Evolutionary conservation across 306 rosid species (phyloP).

Genomic region (Vigna mungo): DNA sequence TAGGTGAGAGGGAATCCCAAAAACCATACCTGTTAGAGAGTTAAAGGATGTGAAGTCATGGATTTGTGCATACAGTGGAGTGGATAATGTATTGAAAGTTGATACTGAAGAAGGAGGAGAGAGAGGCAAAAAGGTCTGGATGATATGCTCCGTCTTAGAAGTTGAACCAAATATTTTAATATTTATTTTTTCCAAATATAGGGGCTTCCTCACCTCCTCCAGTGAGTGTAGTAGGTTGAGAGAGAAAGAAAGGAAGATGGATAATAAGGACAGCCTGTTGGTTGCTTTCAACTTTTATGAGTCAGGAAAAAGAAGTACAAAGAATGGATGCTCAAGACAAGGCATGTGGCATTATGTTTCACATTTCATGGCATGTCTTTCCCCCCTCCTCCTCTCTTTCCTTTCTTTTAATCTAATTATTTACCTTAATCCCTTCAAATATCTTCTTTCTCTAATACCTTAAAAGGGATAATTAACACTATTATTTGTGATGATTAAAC

Average conservation of each 20-base stretch:
- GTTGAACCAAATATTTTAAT: constrained; percentile 34
- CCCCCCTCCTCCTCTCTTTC: constrained; percentile 33
- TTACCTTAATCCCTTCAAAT: no score
- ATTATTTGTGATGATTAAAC: no score
- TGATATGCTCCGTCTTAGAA: constrained; percentile 30
- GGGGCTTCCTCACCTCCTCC: background rate
- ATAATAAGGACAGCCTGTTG: constrained; percentile 67
- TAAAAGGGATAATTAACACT: no score
- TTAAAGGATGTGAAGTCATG: constrained; percentile 47
- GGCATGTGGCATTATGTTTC: constrained; percentile 89
- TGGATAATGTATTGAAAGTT: constrained; percentile 43
- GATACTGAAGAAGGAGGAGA: background rate
- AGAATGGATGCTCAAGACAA: constrained; percentile 70
- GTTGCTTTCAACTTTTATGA: constrained; percentile 75
- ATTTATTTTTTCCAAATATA: constrained; percentile 44
- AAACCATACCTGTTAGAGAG: constrained; percentile 51
- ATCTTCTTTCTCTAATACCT: no score
- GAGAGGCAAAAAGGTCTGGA: constrained; percentile 40
- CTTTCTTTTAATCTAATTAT: background rate
- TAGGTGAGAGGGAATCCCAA: constrained; percentile 46
- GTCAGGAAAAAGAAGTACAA: constrained; percentile 62
- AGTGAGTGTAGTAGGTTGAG: constrained; percentile 29
- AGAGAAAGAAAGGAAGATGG: constrained; percentile 37
- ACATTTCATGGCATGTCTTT: constrained; percentile 84
- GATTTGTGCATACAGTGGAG: constrained; percentile 47